Evolutionary conservation across 495 filamentous ascomycete species (phyloP).

Genomic region (Parathielavia appendiculata): DNA sequence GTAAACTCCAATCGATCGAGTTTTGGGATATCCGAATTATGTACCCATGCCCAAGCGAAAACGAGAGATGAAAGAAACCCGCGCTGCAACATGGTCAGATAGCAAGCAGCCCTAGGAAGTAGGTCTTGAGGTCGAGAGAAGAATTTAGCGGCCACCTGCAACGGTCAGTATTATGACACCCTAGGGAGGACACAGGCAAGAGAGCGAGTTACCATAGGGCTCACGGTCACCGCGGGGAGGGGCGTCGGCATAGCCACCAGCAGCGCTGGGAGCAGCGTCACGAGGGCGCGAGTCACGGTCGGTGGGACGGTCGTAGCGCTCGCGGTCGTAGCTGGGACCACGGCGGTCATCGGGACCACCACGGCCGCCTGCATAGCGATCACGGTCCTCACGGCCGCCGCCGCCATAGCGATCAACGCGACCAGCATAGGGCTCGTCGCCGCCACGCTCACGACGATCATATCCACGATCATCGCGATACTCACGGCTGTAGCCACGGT

Average conservation of each 20-base stretch:
- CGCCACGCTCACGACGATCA: slow-evolving; percentile 53
- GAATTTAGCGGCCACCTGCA: slow-evolving; percentile 27
- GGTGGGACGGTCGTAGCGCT: slow-evolving; percentile 49
- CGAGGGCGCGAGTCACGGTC: slow-evolving; percentile 46
- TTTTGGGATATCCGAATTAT: slow-evolving; percentile 39
- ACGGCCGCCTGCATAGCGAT: slow-evolving; percentile 36
- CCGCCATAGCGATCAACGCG: slow-evolving; percentile 46
- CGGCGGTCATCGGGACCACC: slow-evolving; percentile 48
- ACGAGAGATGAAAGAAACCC: slow-evolving; percentile 25
- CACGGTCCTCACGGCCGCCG: slow-evolving; percentile 41
- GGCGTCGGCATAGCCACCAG: slow-evolving; percentile 50
- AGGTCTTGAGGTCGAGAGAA: background rate
- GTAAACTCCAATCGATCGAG: slow-evolving; percentile 37
- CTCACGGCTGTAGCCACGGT: slow-evolving; percentile 47
- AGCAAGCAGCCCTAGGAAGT: background rate
- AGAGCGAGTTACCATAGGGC: slow-evolving; percentile 29
- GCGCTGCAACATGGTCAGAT: slow-evolving; percentile 24
- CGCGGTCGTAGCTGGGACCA: slow-evolving; percentile 50
- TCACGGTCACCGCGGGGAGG: slow-evolving; percentile 60
- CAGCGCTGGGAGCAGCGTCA: slow-evolving; percentile 44
- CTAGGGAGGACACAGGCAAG: background rate
- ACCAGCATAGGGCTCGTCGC: slow-evolving; percentile 46
- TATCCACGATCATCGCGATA: slow-evolving; percentile 59
- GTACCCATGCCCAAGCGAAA: slow-evolving; percentile 34
- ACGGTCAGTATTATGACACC: slow-evolving; percentile 11